Conservation (phyloP, 768 basidiomycete species). For the Coprinopsis cinerea region DNA sequence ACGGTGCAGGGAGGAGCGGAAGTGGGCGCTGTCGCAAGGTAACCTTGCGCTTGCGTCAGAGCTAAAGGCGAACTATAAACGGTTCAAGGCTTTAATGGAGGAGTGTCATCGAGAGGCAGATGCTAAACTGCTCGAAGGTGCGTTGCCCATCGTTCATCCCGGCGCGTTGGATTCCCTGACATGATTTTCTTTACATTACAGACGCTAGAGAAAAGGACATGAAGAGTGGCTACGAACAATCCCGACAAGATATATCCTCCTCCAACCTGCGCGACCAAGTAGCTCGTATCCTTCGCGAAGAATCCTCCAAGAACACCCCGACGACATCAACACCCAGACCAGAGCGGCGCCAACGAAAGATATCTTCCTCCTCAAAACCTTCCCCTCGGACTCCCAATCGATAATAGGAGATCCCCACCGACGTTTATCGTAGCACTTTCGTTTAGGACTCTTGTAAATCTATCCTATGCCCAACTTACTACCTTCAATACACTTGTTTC, state of each 20-base stretch:
- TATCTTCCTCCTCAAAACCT: no score
- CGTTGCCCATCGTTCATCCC: constrained; percentile 8
- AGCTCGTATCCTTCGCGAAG: neutral
- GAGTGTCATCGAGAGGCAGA: constrained; percentile 79
- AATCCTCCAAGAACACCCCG: neutral
- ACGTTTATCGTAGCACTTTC: no score
- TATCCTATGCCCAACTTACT: no score
- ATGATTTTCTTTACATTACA: neutral
- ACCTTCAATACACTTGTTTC: no score
- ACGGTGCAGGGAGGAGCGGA: constrained; percentile 78
- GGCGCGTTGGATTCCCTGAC: no score
- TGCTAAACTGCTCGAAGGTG: constrained; percentile 59
- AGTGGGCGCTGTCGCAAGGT: constrained; percentile 80
- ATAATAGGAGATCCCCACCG: no score
- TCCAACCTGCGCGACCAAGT: neutral
- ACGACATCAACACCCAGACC: neutral
- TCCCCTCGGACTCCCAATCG: no score
- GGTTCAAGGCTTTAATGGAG: constrained; percentile 74
- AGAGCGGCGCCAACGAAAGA: neutral
- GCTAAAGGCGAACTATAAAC: constrained; percentile 80
- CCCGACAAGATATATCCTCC: neutral
- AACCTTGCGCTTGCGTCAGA: constrained; percentile 70
- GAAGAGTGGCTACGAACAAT: neutral
- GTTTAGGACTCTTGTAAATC: no score
- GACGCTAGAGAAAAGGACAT: neutral